Evolutionary conservation across 352 stramenopile genomes (phyloP).

Genomic region (Pythium volutum): DNA sequence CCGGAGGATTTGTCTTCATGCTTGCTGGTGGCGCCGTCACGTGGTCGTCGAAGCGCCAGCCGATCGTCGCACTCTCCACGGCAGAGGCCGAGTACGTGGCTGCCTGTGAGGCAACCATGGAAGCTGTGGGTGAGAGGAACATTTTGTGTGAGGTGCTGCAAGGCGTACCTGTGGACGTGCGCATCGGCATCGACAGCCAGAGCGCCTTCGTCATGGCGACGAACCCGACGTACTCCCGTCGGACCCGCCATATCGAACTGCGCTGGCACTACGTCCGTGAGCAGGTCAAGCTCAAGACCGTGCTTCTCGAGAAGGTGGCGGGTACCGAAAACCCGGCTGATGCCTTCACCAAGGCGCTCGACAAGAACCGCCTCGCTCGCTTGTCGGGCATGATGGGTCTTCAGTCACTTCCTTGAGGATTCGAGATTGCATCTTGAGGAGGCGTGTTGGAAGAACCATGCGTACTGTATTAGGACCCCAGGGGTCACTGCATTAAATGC

Average conservation of each 20-base stretch:
- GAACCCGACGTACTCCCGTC: constrained; percentile 11
- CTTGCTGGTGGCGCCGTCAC: constrained; percentile 7
- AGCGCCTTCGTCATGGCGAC: constrained; percentile 10
- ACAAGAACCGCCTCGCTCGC: constrained; percentile 8
- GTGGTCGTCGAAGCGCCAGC: constrained; percentile 11
- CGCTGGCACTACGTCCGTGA: constrained; percentile 17
- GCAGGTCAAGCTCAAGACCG: background rate
- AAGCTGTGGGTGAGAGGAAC: constrained; percentile 6
- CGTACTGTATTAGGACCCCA: too few relatives aligned
- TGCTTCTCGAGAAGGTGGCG: constrained; percentile 3
- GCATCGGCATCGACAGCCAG: constrained; percentile 14
- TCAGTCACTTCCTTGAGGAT: too few relatives aligned
- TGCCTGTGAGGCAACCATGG: constrained; percentile 17
- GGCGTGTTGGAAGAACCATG: too few relatives aligned
- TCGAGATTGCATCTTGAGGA: too few relatives aligned
- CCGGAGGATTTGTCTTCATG: constrained; percentile 11
- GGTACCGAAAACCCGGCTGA: constrained; percentile 11
- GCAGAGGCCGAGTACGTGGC: constrained; percentile 19
- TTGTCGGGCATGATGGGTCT: too few relatives aligned
- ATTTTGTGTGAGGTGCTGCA: constrained; percentile 7
- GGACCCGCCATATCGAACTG: constrained; percentile 14
- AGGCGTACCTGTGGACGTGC: background rate
- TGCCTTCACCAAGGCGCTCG: constrained; percentile 15
- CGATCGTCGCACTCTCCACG: constrained; percentile 10
- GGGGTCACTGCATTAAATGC: too few relatives aligned